phyloP scores from a whole-genome alignment of 1,284 basidiomycete genomes.

The Fomitiporia mediterranea region DNA sequence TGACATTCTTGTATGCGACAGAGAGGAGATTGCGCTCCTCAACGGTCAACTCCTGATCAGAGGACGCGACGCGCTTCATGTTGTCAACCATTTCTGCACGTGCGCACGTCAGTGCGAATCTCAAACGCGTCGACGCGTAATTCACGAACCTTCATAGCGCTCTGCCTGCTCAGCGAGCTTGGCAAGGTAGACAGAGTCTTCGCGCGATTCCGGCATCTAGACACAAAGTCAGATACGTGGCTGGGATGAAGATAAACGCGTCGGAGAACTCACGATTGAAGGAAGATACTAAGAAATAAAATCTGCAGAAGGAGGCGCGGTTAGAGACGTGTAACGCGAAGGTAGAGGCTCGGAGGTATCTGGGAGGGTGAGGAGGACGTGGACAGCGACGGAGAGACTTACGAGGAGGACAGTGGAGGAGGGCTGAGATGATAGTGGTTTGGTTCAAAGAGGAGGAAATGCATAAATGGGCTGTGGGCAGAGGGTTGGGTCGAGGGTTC shows the following conservation, averaged over 20 bases:
- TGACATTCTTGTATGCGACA: constrained; percentile 99
- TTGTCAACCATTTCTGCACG: constrained; percentile 95
- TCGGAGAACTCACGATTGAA: constrained; percentile 21
- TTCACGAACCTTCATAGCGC: constrained; percentile 88
- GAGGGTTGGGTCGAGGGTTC: constrained; percentile 35
- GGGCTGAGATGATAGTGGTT: constrained; percentile 43
- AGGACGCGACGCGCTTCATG: constrained; percentile 97
- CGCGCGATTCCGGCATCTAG: constrained; percentile 83
- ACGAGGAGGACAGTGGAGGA: constrained; percentile 28
- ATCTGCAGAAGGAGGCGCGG: constrained; percentile 23
- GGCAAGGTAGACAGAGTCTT: constrained; percentile 98
- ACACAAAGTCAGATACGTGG: constrained; percentile 18
- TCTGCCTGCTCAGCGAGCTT: constrained; percentile 99
- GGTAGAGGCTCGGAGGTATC: constrained; percentile 31
- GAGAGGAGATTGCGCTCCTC: constrained; percentile 99
- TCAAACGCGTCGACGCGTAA: constrained; percentile 18
- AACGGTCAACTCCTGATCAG: constrained; percentile 96
- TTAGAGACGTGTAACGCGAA: constrained; percentile 27
- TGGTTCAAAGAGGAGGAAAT: constrained; percentile 39
- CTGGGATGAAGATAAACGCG: constrained; percentile 30
- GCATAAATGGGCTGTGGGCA: constrained; percentile 46
- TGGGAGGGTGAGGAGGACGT: constrained; percentile 22
- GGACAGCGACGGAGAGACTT: constrained; percentile 27
- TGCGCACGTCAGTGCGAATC: constrained; percentile 23
- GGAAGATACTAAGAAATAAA: constrained; percentile 1